Evolutionary conservation across 2,329 filamentous ascomycete genomes (phyloP).

Genomic region (Fusarium floridanum): DNA sequence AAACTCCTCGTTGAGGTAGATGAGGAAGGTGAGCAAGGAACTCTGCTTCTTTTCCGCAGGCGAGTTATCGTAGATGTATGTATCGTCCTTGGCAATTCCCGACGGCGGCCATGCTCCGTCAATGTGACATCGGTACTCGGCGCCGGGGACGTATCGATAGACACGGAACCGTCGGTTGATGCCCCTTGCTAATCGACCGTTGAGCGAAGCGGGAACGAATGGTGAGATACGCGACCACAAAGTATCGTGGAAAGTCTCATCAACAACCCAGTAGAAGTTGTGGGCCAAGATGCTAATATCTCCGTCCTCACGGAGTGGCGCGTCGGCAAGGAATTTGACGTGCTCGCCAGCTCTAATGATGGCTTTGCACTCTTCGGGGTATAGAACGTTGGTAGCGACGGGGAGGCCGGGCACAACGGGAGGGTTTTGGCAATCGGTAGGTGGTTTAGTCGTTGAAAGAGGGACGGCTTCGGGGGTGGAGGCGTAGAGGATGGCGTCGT

Average conservation of each 20-base stretch:
- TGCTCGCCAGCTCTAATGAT: constrained; percentile 77
- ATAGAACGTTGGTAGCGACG: constrained; percentile 71
- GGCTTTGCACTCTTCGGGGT: constrained; percentile 70
- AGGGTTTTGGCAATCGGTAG: constrained; percentile 69
- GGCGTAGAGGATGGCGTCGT: constrained; percentile 75
- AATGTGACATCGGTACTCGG: constrained; percentile 79
- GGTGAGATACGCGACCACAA: constrained; percentile 72
- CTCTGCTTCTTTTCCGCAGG: constrained; percentile 71
- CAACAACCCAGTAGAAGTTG: constrained; percentile 81
- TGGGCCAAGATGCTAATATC: constrained; percentile 76
- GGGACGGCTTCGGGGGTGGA: constrained; percentile 68
- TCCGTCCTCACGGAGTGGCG: constrained; percentile 74
- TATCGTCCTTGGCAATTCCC: constrained; percentile 68
- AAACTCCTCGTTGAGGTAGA: constrained; percentile 80
- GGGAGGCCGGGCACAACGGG: constrained; percentile 73
- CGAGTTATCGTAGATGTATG: constrained; percentile 76
- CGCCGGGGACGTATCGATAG: constrained; percentile 79
- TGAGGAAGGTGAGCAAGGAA: constrained; percentile 76
- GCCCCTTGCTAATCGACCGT: constrained; percentile 70
- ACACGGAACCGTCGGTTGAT: constrained; percentile 79
- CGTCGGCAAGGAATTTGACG: constrained; percentile 76
- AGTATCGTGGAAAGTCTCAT: constrained; percentile 71
- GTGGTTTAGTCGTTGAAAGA: constrained; percentile 58
- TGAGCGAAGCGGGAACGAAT: constrained; percentile 68
- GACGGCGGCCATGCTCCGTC: constrained; percentile 81